These are phyloP conservation scores for Pseudozyma flocculosa DNA, from an alignment of 1,284 basidiomycete genomes.

Conservation along the genomic window DNA sequence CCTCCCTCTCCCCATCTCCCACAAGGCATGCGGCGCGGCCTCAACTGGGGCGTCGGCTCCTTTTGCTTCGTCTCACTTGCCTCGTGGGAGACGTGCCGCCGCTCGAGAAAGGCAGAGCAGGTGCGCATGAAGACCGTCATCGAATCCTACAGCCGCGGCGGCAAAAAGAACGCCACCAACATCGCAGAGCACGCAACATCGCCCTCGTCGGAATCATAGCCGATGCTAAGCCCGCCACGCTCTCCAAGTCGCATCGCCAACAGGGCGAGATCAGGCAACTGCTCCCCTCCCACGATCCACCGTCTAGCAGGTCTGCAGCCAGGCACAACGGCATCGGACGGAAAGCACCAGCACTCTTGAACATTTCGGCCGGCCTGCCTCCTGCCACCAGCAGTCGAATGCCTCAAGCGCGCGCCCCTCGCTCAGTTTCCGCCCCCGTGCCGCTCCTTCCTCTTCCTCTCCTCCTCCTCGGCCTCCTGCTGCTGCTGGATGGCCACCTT, in stretches of 20 bases:
- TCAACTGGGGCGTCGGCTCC: slow-evolving; percentile 43
- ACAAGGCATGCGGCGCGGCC: slow-evolving; percentile 13
- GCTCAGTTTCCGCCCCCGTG: background rate
- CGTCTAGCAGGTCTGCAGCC: no score
- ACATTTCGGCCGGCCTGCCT: no score
- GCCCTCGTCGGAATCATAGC: background rate
- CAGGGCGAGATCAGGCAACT: no score
- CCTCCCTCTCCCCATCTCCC: no score
- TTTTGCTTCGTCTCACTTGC: slow-evolving; percentile 33
- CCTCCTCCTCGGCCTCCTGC: slow-evolving; percentile 13
- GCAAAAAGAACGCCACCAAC: slow-evolving; percentile 5
- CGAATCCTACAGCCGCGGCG: slow-evolving; percentile 17
- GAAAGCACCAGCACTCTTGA: no score
- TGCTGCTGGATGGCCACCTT: slow-evolving; percentile 26
- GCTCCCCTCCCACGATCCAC: no score
- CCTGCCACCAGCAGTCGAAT: no score
- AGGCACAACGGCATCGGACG: no score
- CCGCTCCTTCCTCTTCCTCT: background rate
- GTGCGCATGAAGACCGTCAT: slow-evolving; percentile 34
- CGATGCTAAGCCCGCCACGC: no score
- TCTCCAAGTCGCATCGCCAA: no score
- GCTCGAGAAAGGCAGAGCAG: slow-evolving; percentile 31
- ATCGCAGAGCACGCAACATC: background rate
- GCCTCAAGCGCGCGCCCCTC: no score
- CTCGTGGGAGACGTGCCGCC: slow-evolving; percentile 33